Evolutionary conservation across 2,329 filamentous ascomycete species (phyloP).

Genomic region (Aureobasidium sp.): DNA sequence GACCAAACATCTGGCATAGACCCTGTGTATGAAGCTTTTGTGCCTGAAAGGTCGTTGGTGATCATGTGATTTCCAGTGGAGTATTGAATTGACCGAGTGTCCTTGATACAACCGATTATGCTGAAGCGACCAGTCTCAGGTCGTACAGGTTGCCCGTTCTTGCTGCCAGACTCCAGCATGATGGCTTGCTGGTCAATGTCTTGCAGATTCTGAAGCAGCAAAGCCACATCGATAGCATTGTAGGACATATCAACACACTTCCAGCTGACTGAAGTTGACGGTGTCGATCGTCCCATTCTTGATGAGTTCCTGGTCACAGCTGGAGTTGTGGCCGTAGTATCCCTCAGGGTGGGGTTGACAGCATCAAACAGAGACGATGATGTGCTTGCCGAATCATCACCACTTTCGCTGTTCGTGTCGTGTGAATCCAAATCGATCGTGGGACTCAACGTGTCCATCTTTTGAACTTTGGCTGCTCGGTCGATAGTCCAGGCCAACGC

Average conservation of each 20-base stretch:
- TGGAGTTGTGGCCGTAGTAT: conserved; percentile 5
- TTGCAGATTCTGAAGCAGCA: conserved; percentile 29
- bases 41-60: not conserved
- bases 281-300: not conserved
- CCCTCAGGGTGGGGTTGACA: not conserved
- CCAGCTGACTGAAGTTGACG: not conserved
- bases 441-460: not conserved
- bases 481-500: conserved; percentile 29
- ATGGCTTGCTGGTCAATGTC: conserved; percentile 29
- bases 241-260: not conserved
- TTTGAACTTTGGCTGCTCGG: not conserved
- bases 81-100: conserved; percentile 28
- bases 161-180: conserved; percentile 41
- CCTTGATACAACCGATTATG: conserved; percentile 61
- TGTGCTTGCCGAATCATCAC: not conserved
- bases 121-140: conserved; percentile 56
- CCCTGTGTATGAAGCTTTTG: not conserved
- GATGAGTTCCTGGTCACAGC: conserved; percentile 1
- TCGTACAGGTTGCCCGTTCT: conserved; percentile 31
- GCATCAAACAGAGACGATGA: conserved; percentile 10
- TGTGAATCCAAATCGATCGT: not conserved
- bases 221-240: conserved; percentile 24
- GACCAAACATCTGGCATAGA: conserved; percentile 11
- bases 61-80: conserved; percentile 8
- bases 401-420: not conserved